Base-by-base conservation (phyloP, 2,329 filamentous ascomycete species). In the Microascus cirrosus region DNA sequence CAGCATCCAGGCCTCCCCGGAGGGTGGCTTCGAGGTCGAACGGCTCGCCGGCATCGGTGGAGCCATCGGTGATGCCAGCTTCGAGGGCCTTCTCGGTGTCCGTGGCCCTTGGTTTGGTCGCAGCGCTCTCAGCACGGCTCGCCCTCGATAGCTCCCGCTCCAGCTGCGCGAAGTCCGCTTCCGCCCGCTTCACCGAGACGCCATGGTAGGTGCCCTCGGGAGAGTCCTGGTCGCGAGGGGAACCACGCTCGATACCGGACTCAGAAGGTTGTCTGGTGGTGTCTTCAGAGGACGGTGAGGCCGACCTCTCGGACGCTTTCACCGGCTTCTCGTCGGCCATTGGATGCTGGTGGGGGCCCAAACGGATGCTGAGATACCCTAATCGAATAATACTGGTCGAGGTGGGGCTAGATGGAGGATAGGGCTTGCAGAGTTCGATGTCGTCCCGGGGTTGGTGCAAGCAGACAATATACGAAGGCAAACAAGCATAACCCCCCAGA, bases 1-100 rank as follows among this genome's bases (percentile, higher is more conserved):
- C 87, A 10, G 89, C 86, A 53, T 79, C 81, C 59, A 87, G 78
- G 58, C 84, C 84, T 2, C 89, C 89, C 52, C 88, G 82, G 60
- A 95, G 74, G 3, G 86, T 84, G 10, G 77, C 72, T 69, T 95
- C 89, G 42, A 96, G 76, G 67, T 95, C 86, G 70, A 94, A 95
- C 11, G 78, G 74, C 58, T 82, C 82, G 2, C 75, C 74, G 12
- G 20, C 22, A 20, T 24, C 45, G n/a, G 22, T 24, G 45, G 45
- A 50, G 36, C 24, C 53, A 36, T 58, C 54, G 12, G 61, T 52
- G 12, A 69, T 69, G 2, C 74, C 76, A 1, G 73, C 74, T 7
- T 64, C 68, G 2, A 70, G 75, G 2, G 70, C 75, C 69, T 86
- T 86, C 64, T 90, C 86, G 12, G 45, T 65, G 54, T 59, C 63